Percentiles rank a stretch among this genome's conserved stretches.
phyloP scores from a whole-genome alignment of 2,329 filamentous ascomycete species.

The Aspergillus tamarii region DNA sequence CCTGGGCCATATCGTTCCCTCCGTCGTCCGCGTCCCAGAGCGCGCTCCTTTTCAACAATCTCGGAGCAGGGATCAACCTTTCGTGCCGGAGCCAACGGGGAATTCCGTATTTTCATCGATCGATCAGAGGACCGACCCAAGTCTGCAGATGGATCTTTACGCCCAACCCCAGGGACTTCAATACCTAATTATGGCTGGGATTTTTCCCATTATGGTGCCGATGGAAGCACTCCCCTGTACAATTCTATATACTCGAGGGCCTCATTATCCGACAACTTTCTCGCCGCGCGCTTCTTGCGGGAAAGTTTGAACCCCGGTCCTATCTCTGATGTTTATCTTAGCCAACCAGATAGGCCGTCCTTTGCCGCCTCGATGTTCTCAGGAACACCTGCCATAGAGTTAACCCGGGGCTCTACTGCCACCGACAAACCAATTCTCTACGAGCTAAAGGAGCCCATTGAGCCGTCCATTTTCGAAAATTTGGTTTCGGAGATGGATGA shows the following conservation, averaged over 20 bases:
- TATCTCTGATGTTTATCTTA: slow-evolving; percentile 28
- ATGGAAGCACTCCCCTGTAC: slow-evolving; percentile 75
- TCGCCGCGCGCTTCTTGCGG: slow-evolving; percentile 63
- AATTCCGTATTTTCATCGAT: slow-evolving; percentile 80
- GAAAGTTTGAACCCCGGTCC: slow-evolving; percentile 31
- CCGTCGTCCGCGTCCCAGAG: slow-evolving; percentile 57
- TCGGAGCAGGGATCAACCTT: slow-evolving; percentile 60
- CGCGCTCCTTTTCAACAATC: slow-evolving; percentile 76
- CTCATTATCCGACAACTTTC: slow-evolving; percentile 69
- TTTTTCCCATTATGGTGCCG: slow-evolving; percentile 75
- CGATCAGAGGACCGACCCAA: slow-evolving; percentile 67
- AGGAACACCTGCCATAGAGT: slow-evolving; percentile 35
- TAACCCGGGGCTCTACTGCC: slow-evolving; percentile 34
- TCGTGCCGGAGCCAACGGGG: slow-evolving; percentile 58
- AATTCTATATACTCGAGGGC: slow-evolving; percentile 74
- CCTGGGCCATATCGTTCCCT: slow-evolving; percentile 24
- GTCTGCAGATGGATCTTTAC: slow-evolving; percentile 62
- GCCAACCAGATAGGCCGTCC: slow-evolving; percentile 35
- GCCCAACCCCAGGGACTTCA: slow-evolving; percentile 68
- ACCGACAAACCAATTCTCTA: slow-evolving; percentile 47
- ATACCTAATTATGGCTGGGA: slow-evolving; percentile 87
- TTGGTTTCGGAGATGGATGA: slow-evolving; percentile 84
- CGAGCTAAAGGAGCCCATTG: slow-evolving; percentile 65
- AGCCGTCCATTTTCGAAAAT: slow-evolving; percentile 71
- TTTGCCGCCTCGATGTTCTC: slow-evolving; percentile 43